Percentiles rank a stretch among this genome's conserved stretches.
Evolutionary conservation across 495 filamentous ascomycete species (phyloP).

Genomic region (Lepidopterella palustris): DNA sequence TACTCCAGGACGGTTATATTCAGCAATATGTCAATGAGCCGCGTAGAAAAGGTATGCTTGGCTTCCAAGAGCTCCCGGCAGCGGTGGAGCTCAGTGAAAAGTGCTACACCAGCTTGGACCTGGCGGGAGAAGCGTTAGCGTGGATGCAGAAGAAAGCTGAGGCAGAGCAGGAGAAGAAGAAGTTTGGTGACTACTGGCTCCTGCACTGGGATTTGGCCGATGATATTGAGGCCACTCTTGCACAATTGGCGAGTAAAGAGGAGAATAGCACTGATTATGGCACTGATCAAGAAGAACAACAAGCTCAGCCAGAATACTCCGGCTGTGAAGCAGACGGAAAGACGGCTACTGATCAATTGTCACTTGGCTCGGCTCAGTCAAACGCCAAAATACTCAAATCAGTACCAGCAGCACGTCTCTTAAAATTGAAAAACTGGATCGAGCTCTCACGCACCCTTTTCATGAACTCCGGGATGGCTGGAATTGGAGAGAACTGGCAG

Average conservation of each 20-base stretch:
- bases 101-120: conserved; percentile 59
- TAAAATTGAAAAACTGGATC: neutral
- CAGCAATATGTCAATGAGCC: conserved; percentile 33
- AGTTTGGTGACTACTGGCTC: conserved; percentile 52
- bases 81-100: conserved; percentile 66
- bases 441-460: conserved; percentile 8
- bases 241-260: neutral
- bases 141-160: conserved; percentile 52
- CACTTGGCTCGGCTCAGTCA: neutral
- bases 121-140: conserved; percentile 55
- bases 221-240: conserved; percentile 28
- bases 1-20: conserved; percentile 49
- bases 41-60: conserved; percentile 5
- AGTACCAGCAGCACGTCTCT: conserved; percentile 1
- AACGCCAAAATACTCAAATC: neutral
- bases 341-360: no score
- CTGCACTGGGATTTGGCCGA: conserved; percentile 44
- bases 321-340: neutral
- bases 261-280: neutral
- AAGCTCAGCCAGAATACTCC: neutral
- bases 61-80: conserved; percentile 53
- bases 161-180: conserved; percentile 45
- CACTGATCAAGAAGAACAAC: neutral
- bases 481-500: conserved; percentile 8
- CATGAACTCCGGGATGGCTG: conserved; percentile 17